Evolutionary conservation across 139 green algal genomes (phyloP).

Genomic region (Picochlorum costavermella): DNA sequence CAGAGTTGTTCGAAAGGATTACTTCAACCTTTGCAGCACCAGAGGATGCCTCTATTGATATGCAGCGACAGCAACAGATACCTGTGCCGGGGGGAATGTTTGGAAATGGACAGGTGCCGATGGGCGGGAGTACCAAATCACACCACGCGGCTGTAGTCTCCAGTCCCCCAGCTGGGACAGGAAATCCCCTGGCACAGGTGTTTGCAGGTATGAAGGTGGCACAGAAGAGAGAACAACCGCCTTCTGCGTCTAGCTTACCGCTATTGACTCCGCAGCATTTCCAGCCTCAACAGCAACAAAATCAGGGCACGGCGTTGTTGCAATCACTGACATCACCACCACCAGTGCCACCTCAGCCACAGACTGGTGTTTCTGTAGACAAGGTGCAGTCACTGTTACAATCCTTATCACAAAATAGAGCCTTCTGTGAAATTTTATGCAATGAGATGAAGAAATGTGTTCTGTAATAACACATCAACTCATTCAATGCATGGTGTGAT

Average conservation of each 20-base stretch:
- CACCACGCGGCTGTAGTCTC: neutral
- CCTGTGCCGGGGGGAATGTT: constrained; percentile 25
- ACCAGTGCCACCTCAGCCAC: neutral
- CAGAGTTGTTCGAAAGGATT: constrained; percentile 50
- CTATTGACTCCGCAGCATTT: constrained; percentile 46
- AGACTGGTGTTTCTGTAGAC: neutral
- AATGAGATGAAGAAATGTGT: constrained; percentile 17
- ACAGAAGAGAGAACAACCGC: neutral
- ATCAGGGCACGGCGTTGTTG: constrained; percentile 3
- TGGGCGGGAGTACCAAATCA: constrained; percentile 8
- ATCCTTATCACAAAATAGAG: constrained; percentile 22
- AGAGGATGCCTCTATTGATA: neutral
- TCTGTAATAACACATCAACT: neutral
- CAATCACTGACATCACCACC: neutral
- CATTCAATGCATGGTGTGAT: neutral
- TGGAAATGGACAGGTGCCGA: constrained; percentile 36
- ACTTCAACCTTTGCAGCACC: constrained; percentile 20
- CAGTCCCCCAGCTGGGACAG: neutral
- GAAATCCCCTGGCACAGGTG: constrained; percentile 7
- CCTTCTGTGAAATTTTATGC: constrained; percentile 16
- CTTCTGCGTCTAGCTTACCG: constrained; percentile 3
- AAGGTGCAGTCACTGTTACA: constrained; percentile 19
- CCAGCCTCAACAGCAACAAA: neutral
- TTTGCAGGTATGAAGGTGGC: constrained; percentile 21
- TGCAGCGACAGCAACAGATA: constrained; percentile 4